These are phyloP conservation scores for Cytospora piceae DNA, from an alignment of 2,329 filamentous ascomycete genomes.

Conservation along the genomic window DNA sequence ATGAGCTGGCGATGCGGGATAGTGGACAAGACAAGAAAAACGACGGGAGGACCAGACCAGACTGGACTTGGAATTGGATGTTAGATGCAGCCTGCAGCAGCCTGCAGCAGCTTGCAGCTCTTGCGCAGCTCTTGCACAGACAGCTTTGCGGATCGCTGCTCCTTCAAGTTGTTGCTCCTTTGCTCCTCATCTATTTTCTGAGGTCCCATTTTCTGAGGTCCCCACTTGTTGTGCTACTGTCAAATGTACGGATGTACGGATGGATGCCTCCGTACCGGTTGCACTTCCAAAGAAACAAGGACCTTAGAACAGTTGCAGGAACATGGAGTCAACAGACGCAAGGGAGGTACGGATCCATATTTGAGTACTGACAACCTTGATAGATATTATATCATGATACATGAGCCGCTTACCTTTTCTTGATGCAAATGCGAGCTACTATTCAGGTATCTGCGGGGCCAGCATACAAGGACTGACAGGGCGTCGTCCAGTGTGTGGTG, in stretches of 20 bases:
- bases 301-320: constrained; percentile 12
- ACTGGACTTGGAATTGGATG: background rate
- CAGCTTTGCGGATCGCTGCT: constrained; percentile 4
- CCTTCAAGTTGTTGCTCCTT: constrained; percentile 6
- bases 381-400: constrained; percentile 9
- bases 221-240: no score
- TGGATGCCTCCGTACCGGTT: no score
- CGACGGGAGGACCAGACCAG: background rate
- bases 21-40: background rate
- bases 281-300: no score
- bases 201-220: no score
- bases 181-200: background rate
- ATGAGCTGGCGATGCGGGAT: constrained; percentile 2
- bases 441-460: constrained; percentile 3
- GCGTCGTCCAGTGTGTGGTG: no score
- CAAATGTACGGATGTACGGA: no score
- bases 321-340: constrained; percentile 13
- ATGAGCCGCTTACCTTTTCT: background rate
- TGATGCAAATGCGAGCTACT: background rate
- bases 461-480: background rate
- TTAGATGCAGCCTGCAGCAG: constrained; percentile 8
- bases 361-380: no score
- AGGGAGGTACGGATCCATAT: background rate
- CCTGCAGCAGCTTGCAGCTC: background rate
- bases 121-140: no score